Percentiles rank a stretch among this genome's conserved stretches.
Evolutionary conservation across 352 stramenopile species (phyloP).

Genomic region (Globisporangium uncinulatum): DNA sequence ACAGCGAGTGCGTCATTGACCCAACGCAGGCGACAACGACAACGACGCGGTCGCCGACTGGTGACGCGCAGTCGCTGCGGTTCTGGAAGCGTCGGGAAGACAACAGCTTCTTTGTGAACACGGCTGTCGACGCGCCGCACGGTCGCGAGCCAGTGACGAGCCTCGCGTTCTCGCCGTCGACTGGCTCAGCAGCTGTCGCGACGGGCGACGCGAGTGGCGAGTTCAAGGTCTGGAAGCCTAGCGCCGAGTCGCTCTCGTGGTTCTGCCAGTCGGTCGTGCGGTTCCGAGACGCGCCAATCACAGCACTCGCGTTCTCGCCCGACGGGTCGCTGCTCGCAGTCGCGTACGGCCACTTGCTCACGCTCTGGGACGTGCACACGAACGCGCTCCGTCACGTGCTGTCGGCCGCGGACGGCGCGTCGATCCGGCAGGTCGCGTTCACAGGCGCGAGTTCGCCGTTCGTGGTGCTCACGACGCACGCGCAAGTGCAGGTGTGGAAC

Average conservation of each 20-base stretch:
- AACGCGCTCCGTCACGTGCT: slow-evolving; percentile 76
- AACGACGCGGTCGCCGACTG: slow-evolving; percentile 2
- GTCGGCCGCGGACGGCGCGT: slow-evolving; percentile 46
- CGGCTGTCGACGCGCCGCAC: slow-evolving; percentile 76
- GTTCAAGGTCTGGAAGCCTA: slow-evolving; percentile 82
- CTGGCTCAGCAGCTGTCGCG: slow-evolving; percentile 38
- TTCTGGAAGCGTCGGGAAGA: slow-evolving; percentile 78
- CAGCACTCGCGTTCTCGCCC: slow-evolving; percentile 52
- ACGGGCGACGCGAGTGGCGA: slow-evolving; percentile 62
- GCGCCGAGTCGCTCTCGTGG: slow-evolving; percentile 34
- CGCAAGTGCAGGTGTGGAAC: slow-evolving; percentile 73
- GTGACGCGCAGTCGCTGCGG: slow-evolving; percentile 55
- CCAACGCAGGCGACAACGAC: slow-evolving; percentile 14
- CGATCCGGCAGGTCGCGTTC: slow-evolving; percentile 59
- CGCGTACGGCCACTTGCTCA: slow-evolving; percentile 74
- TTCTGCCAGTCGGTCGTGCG: slow-evolving; percentile 73
- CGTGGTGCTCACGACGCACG: slow-evolving; percentile 48
- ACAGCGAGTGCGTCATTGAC: slow-evolving; percentile 11
- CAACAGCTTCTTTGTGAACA: slow-evolving; percentile 76
- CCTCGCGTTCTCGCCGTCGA: slow-evolving; percentile 46
- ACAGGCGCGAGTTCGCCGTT: slow-evolving; percentile 47
- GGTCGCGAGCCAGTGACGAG: slow-evolving; percentile 39
- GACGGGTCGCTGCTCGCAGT: slow-evolving; percentile 84
- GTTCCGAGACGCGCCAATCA: slow-evolving; percentile 69
- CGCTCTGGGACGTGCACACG: slow-evolving; percentile 78